Base-by-base conservation (phyloP, 2,329 filamentous ascomycete genomes). In the Clathrospora elynae region DNA sequence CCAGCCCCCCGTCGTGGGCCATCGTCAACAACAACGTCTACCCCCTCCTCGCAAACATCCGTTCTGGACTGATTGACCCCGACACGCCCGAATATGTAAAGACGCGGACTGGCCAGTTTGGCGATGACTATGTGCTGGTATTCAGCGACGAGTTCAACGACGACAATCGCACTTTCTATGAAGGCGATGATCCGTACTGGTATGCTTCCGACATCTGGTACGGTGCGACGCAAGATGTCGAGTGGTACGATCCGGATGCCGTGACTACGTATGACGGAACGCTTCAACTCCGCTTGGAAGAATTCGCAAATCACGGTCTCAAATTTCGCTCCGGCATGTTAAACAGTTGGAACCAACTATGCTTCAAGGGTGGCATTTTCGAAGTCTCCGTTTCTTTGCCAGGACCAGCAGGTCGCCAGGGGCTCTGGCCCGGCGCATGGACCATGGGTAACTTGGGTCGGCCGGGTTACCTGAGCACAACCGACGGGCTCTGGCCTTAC, bases 91-190 rank as follows among this genome's bases (percentile, higher is more conserved):
- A 66, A 3, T 62, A 55, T 22, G 78, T 71, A 11, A 75, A 67
- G 62, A 77, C 68, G 0, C 71, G 73, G 42, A 72, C 60, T 16
- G 74, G 75, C 8, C 66, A 77, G 16, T 70, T 76, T 43, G 74
- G 73, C 6, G 71, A 75, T 19, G 68, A 70, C 4, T 64, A 78
- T 20, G 70, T 73, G 9, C 57, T 81, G 3, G 77, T 81, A 0
- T 81, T 81, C 55, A 80, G 77, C 44, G 79, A 82, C 44, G 79
- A 81, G 48, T 81, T 81, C 63, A 80, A 80, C 46, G 64, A 71
- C 6, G 62, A 74, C 25, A 76, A 77, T 38, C 67, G 78, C 19
- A 78, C 77, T 0, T 81, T 82, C 53, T 81, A 80, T 48, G 71
- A 74, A 19, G 78, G 78, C n/a, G 79, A 81, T 49, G 79, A 81